Percentiles rank a stretch among this genome's conserved stretches.
Conservation (phyloP, 2,329 filamentous ascomycete genomes). For the Coniochaeta sp. region DNA sequence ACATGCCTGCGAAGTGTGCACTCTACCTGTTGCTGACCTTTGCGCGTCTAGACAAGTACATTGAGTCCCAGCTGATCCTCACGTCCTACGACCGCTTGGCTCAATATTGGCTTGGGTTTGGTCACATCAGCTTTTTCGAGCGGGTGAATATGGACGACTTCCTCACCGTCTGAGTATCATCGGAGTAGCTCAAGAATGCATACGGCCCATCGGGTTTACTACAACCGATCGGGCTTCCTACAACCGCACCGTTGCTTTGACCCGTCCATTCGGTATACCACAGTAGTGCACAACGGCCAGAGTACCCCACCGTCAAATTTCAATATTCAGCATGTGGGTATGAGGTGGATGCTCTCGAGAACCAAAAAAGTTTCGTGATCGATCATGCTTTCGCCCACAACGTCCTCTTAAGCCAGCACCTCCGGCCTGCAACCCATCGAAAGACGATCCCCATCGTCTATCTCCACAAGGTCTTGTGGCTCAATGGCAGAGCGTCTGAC, state of each 20-base stretch:
- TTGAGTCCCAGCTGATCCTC: slow-evolving; percentile 69
- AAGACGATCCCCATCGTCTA: neutral
- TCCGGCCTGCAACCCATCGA: neutral
- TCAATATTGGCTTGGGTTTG: slow-evolving; percentile 68
- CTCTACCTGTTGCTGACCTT: slow-evolving; percentile 6
- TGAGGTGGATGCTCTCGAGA: no score
- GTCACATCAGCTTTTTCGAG: slow-evolving; percentile 54
- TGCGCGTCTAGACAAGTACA: slow-evolving; percentile 56
- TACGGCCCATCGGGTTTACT: no score
- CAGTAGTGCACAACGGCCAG: no score
- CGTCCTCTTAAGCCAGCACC: neutral
- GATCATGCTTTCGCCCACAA: no score
- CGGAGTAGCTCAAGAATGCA: no score
- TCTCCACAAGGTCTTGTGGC: slow-evolving; percentile 15
- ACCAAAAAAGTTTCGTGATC: no score
- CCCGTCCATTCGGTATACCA: no score
- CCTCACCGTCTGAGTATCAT: no score
- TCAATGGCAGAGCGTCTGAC: slow-evolving; percentile 37
- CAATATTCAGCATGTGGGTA: no score
- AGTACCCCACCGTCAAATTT: no score
- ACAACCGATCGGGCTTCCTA: no score
- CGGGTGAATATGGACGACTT: slow-evolving; percentile 53
- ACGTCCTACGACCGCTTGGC: slow-evolving; percentile 71
- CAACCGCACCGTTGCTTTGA: no score
- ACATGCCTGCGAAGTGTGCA: neutral